Conservation (phyloP, 116 monocot genomes). For the Dioscorea cayenensis region DNA sequence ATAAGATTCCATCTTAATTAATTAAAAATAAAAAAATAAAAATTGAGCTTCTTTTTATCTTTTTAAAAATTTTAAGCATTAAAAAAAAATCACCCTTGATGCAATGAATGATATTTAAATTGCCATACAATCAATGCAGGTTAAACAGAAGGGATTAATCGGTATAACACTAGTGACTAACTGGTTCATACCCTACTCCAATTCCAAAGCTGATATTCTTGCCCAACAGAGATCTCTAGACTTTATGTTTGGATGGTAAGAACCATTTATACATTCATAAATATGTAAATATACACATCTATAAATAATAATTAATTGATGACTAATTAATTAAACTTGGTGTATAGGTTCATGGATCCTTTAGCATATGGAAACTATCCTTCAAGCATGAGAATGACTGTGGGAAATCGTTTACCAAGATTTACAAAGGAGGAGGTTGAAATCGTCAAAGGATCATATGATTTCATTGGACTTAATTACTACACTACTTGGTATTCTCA, state of each 20-base stretch:
- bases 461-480: conserved; percentile 46
- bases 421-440: background rate
- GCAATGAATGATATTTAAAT: background rate
- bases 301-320: no score
- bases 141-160: background rate
- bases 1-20: no score
- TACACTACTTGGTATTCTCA: conserved; percentile 26
- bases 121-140: background rate
- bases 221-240: conserved; percentile 16
- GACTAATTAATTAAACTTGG: background rate
- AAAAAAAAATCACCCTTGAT: no score
- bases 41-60: no score
- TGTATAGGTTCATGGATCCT: conserved; percentile 6
- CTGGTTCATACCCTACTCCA: background rate
- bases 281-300: background rate
- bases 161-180: background rate
- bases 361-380: conserved; percentile 9
- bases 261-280: background rate
- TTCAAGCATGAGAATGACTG: conserved; percentile 3
- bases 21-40: no score
- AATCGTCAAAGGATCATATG: conserved; percentile 29
- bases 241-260: conserved; percentile 38
- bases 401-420: conserved; percentile 5
- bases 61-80: no score
- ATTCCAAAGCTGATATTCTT: conserved; percentile 19